Evolutionary conservation across 805 yeast species (phyloP).

Genomic region (Myxozyma melibiosi): DNA sequence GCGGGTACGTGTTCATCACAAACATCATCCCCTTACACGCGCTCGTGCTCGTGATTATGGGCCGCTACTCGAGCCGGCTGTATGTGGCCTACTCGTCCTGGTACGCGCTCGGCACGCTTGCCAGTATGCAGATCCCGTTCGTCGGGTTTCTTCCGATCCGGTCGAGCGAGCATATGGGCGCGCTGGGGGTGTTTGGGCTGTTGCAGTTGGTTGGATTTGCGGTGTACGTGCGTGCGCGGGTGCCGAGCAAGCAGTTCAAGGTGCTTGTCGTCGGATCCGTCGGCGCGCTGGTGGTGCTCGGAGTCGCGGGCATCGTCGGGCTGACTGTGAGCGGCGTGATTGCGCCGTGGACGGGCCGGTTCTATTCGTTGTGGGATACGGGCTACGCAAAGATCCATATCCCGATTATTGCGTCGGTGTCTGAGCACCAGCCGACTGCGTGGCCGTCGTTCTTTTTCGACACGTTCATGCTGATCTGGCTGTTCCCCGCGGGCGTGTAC

Average conservation of each 20-base stretch:
- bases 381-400: conserved; percentile 96
- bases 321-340: conserved; percentile 90
- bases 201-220: conserved; percentile 88
- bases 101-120: conserved; percentile 96
- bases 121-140: conserved; percentile 98
- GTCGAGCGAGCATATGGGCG: conserved; percentile 98
- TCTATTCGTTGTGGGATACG: conserved; percentile 98
- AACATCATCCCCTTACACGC: conserved; percentile 95
- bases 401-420: conserved; percentile 97
- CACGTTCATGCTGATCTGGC: conserved; percentile 89
- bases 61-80: conserved; percentile 79
- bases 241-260: conserved; percentile 73
- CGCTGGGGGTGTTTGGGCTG: conserved; percentile 94
- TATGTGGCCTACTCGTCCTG: conserved; percentile 94
- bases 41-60: conserved; percentile 88
- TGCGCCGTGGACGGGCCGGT: conserved; percentile 99
- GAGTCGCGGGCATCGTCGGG: conserved; percentile 69
- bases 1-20: conserved; percentile 98
- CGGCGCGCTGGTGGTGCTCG: conserved; percentile 60
- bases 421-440: conserved; percentile 99
- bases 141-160: conserved; percentile 97
- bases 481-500: conserved; percentile 97
- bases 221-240: conserved; percentile 71
- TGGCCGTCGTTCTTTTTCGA: conserved; percentile 99
- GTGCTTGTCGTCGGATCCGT: conserved; percentile 54